These are phyloP conservation scores for Neurospora crassa DNA, from an alignment of 2,329 filamentous ascomycete genomes.

Conservation along the genomic window DNA sequence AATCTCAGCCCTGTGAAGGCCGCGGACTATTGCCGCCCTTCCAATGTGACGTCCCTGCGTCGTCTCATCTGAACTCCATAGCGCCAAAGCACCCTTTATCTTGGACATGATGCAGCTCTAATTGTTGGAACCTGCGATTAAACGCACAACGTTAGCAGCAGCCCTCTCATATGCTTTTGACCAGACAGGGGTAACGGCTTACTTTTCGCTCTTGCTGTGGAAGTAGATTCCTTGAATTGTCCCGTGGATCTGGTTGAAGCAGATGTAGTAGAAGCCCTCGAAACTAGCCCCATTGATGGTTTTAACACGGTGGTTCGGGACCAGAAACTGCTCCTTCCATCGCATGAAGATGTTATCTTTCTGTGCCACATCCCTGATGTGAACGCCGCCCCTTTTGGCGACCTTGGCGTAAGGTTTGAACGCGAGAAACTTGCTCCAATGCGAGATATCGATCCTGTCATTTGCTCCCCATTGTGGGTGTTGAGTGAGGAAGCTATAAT, in stretches of 20 bases:
- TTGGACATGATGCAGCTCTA: slow-evolving; percentile 81
- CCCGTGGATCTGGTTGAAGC: slow-evolving; percentile 86
- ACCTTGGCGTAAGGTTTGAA: slow-evolving; percentile 66
- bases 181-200: slow-evolving; percentile 29
- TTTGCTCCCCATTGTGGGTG: slow-evolving; percentile 87
- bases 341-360: slow-evolving; percentile 94
- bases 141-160: slow-evolving; percentile 6
- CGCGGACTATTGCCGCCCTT: neutral
- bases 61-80: slow-evolving; percentile 71
- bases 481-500: slow-evolving; percentile 87
- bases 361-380: slow-evolving; percentile 63
- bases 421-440: slow-evolving; percentile 84
- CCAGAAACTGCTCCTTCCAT: slow-evolving; percentile 97
- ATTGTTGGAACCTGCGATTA: slow-evolving; percentile 67
- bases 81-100: slow-evolving; percentile 76
- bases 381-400: slow-evolving; percentile 45
- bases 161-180: neutral
- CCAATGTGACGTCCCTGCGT: neutral
- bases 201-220: slow-evolving; percentile 97
- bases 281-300: slow-evolving; percentile 93
- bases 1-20: neutral
- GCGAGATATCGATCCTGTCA: slow-evolving; percentile 81
- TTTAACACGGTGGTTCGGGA: slow-evolving; percentile 85
- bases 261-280: slow-evolving; percentile 98
- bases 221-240: slow-evolving; percentile 93